A percentile compares a stretch with the other conserved stretches of the same genome.
Evolutionary conservation across 495 filamentous ascomycete genomes (phyloP).

Genomic region (Hypoxylon rickii): DNA sequence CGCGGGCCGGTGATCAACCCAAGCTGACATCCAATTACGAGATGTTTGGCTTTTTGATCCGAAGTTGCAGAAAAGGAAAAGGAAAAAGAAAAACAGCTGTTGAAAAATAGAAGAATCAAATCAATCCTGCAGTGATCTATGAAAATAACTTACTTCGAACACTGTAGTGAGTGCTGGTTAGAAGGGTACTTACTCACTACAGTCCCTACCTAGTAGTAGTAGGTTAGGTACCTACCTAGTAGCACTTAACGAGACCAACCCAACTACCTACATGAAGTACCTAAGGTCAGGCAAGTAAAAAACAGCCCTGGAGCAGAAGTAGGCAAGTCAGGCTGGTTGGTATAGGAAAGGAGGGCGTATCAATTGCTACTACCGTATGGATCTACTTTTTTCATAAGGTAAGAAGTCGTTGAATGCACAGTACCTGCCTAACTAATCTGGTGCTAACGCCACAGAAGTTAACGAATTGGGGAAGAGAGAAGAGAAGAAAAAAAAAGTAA

Average conservation of each 20-base stretch:
- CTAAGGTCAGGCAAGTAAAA: background rate
- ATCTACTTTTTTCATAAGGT: background rate
- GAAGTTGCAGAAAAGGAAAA: slow-evolving; percentile 8
- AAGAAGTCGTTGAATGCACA: too few species aligned
- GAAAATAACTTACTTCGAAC: too few species aligned
- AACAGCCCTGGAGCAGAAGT: too few species aligned
- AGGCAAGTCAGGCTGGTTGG: too few species aligned
- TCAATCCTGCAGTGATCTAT: too few species aligned
- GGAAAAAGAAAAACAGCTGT: slow-evolving; percentile 4
- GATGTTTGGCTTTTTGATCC: background rate
- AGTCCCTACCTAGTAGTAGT: background rate
- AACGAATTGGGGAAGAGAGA: background rate
- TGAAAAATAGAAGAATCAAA: too few species aligned
- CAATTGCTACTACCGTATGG: background rate
- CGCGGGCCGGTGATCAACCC: slow-evolving; percentile 16
- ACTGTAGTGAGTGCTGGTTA: too few species aligned
- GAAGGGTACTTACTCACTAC: too few species aligned
- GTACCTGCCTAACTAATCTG: too few species aligned
- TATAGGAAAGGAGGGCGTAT: background rate
- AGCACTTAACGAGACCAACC: background rate
- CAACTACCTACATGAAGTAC: background rate
- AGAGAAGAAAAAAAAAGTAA: background rate
- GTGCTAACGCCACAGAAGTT: too few species aligned
- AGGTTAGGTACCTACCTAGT: background rate
- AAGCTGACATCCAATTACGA: slow-evolving; percentile 8